These are phyloP conservation scores for Epichloe uncinata DNA, from an alignment of 2,329 filamentous ascomycete genomes.

Conservation along the genomic window DNA sequence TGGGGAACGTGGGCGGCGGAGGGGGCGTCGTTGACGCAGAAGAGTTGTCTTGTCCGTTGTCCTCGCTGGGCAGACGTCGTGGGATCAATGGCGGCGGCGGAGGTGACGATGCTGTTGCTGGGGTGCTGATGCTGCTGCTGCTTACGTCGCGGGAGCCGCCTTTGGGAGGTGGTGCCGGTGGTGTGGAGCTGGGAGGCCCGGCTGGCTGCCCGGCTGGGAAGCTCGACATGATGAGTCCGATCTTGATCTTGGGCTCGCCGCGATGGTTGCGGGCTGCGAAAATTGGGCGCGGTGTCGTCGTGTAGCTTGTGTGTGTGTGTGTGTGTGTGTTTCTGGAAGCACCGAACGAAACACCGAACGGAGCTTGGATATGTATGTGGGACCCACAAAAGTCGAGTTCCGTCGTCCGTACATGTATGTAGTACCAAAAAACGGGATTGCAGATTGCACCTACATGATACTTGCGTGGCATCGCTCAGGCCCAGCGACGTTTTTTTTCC, in stretches of 20 bases:
- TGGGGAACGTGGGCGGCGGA: conserved; percentile 11
- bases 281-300: neutral
- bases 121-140: conserved; percentile 51
- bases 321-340: too few species aligned
- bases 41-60: conserved; percentile 5
- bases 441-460: too few species aligned
- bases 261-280: neutral
- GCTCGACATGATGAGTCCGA: conserved; percentile 14
- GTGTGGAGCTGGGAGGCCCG: conserved; percentile 22
- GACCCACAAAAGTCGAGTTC: too few species aligned
- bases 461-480: too few species aligned
- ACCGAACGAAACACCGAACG: too few species aligned
- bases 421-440: too few species aligned
- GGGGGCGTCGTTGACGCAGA: conserved; percentile 10
- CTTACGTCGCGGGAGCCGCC: conserved; percentile 51
- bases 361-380: too few species aligned
- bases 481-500: too few species aligned
- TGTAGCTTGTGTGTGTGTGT: too few species aligned
- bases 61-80: neutral
- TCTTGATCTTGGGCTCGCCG: neutral
- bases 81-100: conserved; percentile 7
- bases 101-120: conserved; percentile 31
- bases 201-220: conserved; percentile 15
- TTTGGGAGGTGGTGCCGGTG: conserved; percentile 61
- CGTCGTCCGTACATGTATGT: too few species aligned